A percentile compares a stretch with the other conserved stretches of the same genome.
These are phyloP conservation scores for Fagus sylvatica DNA, from an alignment of 306 rosid species.

Conservation along the genomic window DNA sequence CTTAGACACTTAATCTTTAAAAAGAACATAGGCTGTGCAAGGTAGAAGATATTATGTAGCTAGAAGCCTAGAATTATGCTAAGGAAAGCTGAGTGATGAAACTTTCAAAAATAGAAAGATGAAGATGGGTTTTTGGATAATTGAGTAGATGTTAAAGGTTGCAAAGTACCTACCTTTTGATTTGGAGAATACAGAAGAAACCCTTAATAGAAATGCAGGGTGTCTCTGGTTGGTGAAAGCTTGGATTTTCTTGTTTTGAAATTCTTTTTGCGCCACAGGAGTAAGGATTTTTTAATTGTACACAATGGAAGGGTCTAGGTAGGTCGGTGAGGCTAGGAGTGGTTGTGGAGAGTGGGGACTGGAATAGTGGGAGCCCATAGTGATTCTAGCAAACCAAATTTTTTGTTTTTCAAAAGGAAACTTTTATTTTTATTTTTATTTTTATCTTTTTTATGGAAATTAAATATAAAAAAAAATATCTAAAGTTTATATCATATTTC, in stretches of 20 bases:
- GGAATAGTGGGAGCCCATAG: slow-evolving; percentile 11
- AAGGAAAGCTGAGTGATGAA: background rate
- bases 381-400: slow-evolving; percentile 9
- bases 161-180: slow-evolving; percentile 17
- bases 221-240: slow-evolving; percentile 29
- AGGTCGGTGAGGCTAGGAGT: no score
- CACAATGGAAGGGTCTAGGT: no score
- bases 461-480: no score
- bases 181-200: slow-evolving; percentile 9
- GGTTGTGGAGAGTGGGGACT: no score
- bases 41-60: background rate
- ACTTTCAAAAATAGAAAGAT: background rate
- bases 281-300: background rate
- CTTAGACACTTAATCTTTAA: slow-evolving; percentile 4
- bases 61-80: background rate
- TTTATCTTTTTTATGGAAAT: no score
- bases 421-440: no score
- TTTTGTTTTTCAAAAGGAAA: no score
- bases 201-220: slow-evolving; percentile 1
- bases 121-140: slow-evolving; percentile 9
- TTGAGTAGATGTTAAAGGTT: slow-evolving; percentile 15
- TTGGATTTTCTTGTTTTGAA: slow-evolving; percentile 24
- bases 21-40: background rate
- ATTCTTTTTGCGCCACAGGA: slow-evolving; percentile 32
- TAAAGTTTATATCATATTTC: no score